These are phyloP conservation scores for Phytophthora uliginosa DNA, from an alignment of 352 stramenopile genomes.

Conservation along the genomic window DNA sequence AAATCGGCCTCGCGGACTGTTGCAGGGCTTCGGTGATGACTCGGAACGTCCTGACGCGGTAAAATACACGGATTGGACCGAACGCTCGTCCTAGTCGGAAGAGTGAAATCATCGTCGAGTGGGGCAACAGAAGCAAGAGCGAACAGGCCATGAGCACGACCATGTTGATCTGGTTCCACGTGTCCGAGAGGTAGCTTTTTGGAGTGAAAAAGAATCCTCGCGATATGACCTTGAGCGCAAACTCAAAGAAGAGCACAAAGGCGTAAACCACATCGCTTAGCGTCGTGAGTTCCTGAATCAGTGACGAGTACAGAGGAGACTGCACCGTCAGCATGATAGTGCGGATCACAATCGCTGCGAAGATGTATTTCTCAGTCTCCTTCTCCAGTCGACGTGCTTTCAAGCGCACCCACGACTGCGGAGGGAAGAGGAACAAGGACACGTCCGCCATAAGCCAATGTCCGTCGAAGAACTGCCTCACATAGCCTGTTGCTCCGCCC, in stretches of 20 bases:
- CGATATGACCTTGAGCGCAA: constrained; percentile 85
- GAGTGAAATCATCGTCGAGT: constrained; percentile 79
- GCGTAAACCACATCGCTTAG: constrained; percentile 81
- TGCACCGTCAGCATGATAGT: constrained; percentile 81
- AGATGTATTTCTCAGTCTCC: constrained; percentile 90
- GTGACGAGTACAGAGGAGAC: constrained; percentile 77
- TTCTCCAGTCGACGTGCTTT: constrained; percentile 80
- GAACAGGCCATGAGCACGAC: constrained; percentile 83
- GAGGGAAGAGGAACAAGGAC: constrained; percentile 82
- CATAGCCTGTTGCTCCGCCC: constrained; percentile 27
- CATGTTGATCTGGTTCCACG: constrained; percentile 90
- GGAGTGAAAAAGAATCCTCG: constrained; percentile 84
- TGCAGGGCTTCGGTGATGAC: constrained; percentile 88
- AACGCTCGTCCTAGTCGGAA: constrained; percentile 85
- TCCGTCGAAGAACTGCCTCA: constrained; percentile 70
- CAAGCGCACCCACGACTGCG: constrained; percentile 72
- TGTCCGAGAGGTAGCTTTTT: constrained; percentile 84
- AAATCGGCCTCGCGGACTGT: constrained; percentile 79
- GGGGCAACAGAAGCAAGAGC: constrained; percentile 73
- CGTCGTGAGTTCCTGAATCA: constrained; percentile 86
- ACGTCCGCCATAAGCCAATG: constrained; percentile 85
- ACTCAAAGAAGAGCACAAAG: constrained; percentile 84
- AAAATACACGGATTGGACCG: constrained; percentile 87
- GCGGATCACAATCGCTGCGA: constrained; percentile 80
- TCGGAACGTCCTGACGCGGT: constrained; percentile 86